Base-by-base conservation (phyloP, 139 green algal genomes). In the Coccomyxa sp. region DNA sequence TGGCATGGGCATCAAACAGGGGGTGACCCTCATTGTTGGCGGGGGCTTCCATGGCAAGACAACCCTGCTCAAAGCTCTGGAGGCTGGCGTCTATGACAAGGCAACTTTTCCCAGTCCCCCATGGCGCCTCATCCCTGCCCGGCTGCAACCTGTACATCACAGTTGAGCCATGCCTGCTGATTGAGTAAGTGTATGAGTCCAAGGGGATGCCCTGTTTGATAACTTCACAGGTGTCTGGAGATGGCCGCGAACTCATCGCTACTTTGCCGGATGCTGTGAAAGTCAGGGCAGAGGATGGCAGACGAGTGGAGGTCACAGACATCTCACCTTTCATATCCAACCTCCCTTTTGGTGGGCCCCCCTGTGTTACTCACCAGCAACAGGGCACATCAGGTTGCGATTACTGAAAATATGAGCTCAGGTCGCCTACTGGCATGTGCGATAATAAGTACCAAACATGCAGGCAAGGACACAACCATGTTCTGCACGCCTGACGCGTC, bases 11-110 rank as follows among this genome's bases (percentile, higher is more conserved):
- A 86, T 95, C 51, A 57, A 58, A 30, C n/a, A 31, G 10, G 92
- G 92, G 23, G 87, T 96, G 18, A 95, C 89, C 15, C 81, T 96
- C 21, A 94, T 95, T 68, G 90, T 91, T 17, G 91, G 92, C 12
- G 91, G 92, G 21, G 92, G 92, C 58, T 95, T 95, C 79, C 87
- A 95, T 83, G 92, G 92, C 67, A 95, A 95, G 83, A 86, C 63
- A 75, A 95, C 92, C 28, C 86, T 95, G 82, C 85, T 95, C 27
- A 76, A 92, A 21, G 92, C 92, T 0, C 63, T 95, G 9, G 86
- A 96, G 75, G 68, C 58, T 13, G 92, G 92, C 9, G 87, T 96
- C 25, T 96, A 96, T 83, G 88, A 95, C 84, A 91, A 92, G 79
- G 84, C 87, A 68, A 3, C 38, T 58, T 45, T 51, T 51, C 38